phyloP scores from a whole-genome alignment of 306 rosid genomes.

The Argentina anserina region DNA sequence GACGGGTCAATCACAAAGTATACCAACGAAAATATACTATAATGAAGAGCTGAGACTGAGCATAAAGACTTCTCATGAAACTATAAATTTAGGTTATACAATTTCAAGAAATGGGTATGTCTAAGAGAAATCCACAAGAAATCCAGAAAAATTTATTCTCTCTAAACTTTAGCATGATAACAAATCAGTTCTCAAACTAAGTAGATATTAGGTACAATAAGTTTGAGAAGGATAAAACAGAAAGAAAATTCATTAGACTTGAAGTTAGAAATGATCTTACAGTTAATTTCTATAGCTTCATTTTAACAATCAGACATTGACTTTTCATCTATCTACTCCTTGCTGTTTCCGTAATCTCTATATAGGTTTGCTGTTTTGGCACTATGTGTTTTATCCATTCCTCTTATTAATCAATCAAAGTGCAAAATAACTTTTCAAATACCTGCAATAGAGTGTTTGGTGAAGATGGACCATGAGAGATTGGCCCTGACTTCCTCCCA shows the following conservation, averaged over 20 bases:
- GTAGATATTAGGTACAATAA: not conserved
- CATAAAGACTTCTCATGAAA: not conserved
- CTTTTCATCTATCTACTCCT: not conserved
- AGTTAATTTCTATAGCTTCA: not conserved
- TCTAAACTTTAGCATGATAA: not conserved
- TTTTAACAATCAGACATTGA: not conserved
- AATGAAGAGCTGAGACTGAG: not conserved
- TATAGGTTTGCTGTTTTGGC: not conserved
- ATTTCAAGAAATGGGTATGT: not conserved
- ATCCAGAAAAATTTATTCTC: too few species aligned
- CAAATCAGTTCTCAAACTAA: not conserved
- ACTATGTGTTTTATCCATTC: not conserved
- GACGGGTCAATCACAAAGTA: not conserved
- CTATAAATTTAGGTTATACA: not conserved
- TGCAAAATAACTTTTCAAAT: not conserved
- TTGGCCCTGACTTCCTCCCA: conserved; percentile 72
- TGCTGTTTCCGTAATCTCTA: not conserved
- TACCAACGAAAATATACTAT: not conserved
- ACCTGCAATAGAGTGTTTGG: conserved; percentile 64
- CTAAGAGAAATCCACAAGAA: not conserved
- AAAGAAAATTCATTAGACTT: not conserved
- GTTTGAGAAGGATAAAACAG: not conserved
- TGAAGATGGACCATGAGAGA: conserved; percentile 76
- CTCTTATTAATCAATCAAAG: not conserved
- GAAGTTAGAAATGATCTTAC: not conserved